A percentile compares a stretch with the other conserved stretches of the same genome.
Evolutionary conservation across 768 basidiomycete genomes (phyloP).

Genomic region (Hypholoma fasciculare): DNA sequence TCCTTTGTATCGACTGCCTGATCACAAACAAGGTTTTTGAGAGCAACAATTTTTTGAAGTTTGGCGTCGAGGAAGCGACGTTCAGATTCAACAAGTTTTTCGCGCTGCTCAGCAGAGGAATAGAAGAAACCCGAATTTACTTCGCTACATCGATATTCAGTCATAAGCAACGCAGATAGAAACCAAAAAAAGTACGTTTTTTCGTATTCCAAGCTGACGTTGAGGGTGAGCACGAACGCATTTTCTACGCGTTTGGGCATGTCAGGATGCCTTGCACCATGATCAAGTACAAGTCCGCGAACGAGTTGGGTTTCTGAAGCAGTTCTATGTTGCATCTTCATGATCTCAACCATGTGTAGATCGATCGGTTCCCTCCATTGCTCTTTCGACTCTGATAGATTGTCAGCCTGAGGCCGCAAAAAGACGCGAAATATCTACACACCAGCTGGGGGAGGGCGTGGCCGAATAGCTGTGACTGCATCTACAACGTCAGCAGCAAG

Average conservation of each 20-base stretch:
- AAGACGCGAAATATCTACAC: conserved; percentile 16
- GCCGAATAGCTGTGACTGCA: conserved; percentile 87
- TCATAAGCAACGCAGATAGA: conserved; percentile 16
- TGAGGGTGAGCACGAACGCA: conserved; percentile 91
- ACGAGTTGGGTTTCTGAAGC: conserved; percentile 96
- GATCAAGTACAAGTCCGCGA: conserved; percentile 94
- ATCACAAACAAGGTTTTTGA: conserved; percentile 96
- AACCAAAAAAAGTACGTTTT: conserved; percentile 77
- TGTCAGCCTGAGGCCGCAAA: conserved; percentile 10
- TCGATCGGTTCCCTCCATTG: conserved; percentile 90
- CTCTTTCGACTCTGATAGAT: conserved; percentile 52
- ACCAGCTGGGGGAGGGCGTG: conserved; percentile 64
- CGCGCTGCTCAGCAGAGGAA: conserved; percentile 95
- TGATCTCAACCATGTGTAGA: conserved; percentile 98
- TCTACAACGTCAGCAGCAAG: conserved; percentile 94
- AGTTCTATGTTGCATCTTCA: conserved; percentile 99
- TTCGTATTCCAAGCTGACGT: conserved; percentile 98
- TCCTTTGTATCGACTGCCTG: conserved; percentile 82
- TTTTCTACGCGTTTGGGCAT: conserved; percentile 99
- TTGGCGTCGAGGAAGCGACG: conserved; percentile 92
- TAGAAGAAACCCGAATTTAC: conserved; percentile 99
- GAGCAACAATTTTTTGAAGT: conserved; percentile 92
- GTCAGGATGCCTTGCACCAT: conserved; percentile 96
- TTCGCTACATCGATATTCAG: conserved; percentile 58
- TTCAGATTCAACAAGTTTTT: conserved; percentile 98